Evolutionary conservation across 23 red algal species (phyloP).

Genomic region (Gracilaria domingensis): DNA sequence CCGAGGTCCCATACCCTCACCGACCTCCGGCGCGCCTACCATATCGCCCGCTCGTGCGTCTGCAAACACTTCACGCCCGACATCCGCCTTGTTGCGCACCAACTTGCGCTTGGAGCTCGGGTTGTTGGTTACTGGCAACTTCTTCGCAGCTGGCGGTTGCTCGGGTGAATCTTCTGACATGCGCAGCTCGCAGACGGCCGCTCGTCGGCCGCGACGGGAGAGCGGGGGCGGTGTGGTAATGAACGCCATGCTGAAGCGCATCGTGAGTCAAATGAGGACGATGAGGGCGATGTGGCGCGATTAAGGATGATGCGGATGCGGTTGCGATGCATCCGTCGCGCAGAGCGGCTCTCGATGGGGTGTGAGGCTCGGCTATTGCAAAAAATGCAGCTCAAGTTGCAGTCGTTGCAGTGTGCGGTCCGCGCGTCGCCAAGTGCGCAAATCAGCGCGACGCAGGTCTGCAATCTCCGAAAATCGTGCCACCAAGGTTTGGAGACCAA

Average conservation of each 20-base stretch:
- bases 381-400: not conserved
- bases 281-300: not conserved
- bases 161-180: not conserved
- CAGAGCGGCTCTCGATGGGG: too few relatives aligned
- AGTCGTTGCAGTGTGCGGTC: not conserved
- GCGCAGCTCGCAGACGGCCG: not conserved
- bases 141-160: constrained; percentile 8
- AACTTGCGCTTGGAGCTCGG: constrained; percentile 28
- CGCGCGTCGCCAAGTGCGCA: not conserved
- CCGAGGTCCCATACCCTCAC: constrained; percentile 35
- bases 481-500: not conserved
- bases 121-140: constrained; percentile 41
- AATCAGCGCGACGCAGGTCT: not conserved
- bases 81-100: constrained; percentile 40
- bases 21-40: constrained; percentile 54
- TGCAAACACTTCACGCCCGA: not conserved
- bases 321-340: too few relatives aligned
- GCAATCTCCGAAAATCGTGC: not conserved
- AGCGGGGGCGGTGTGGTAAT: not conserved
- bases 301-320: too few relatives aligned
- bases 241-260: constrained; percentile 21
- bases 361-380: too few relatives aligned
- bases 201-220: not conserved
- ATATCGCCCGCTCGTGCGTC: constrained; percentile 61
- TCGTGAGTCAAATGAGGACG: not conserved